A percentile compares a stretch with the other conserved stretches of the same genome.
These are phyloP conservation scores for Penicillium riverlandense DNA, from an alignment of 495 filamentous ascomycete species.

Conservation along the genomic window DNA sequence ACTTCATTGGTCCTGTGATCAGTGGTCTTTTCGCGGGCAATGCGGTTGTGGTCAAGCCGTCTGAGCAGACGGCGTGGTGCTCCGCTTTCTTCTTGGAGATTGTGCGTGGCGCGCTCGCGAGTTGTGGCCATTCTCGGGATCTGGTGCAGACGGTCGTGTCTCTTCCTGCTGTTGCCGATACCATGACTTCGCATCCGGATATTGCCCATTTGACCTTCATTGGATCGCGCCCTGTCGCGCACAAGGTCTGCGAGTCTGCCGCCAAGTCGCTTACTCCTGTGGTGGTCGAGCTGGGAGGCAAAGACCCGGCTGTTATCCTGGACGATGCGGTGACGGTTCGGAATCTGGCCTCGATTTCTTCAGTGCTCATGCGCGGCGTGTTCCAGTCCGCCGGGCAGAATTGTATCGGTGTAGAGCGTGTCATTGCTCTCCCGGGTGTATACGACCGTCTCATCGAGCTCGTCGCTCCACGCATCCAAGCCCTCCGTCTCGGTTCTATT, in stretches of 20 bases:
- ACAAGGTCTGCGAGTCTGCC: conserved; percentile 78
- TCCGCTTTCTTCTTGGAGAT: conserved; percentile 73
- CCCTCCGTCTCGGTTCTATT: conserved; percentile 62
- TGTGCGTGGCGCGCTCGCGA: conserved; percentile 65
- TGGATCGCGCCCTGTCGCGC: conserved; percentile 78
- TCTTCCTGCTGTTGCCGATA: conserved; percentile 73
- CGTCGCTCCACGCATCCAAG: conserved; percentile 62
- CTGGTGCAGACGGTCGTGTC: conserved; percentile 81
- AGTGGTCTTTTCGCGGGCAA: conserved; percentile 90
- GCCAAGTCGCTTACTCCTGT: conserved; percentile 79
- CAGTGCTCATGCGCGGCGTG: conserved; percentile 80
- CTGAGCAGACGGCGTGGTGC: conserved; percentile 90
- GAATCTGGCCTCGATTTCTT: conserved; percentile 62
- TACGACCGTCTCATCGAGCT: conserved; percentile 67
- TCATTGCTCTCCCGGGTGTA: conserved; percentile 67
- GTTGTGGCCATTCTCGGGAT: conserved; percentile 76
- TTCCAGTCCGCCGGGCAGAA: conserved; percentile 98
- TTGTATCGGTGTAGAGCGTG: conserved; percentile 92
- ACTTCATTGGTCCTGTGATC: conserved; percentile 86
- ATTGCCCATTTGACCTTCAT: conserved; percentile 97
- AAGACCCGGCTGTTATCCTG: conserved; percentile 89
- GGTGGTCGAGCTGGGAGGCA: conserved; percentile 86
- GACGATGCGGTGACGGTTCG: conserved; percentile 55
- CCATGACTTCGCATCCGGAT: conserved; percentile 78
- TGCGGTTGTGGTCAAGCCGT: conserved; percentile 82